Conservation (phyloP, 257 asterid species). For the Ajuga chamaepitys region DNA sequence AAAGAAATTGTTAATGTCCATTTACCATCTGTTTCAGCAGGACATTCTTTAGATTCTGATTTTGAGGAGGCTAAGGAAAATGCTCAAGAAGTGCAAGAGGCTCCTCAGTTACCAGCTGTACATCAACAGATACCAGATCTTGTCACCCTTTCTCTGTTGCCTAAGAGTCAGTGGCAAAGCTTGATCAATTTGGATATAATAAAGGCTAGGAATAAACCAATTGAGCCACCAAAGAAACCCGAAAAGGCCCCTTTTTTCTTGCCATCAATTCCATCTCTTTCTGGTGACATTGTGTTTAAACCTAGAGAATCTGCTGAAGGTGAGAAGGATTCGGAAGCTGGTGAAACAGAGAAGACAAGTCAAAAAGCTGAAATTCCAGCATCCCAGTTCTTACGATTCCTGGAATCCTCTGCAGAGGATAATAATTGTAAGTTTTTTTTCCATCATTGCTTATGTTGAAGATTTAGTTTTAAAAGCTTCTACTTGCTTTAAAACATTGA, state of each 20-base stretch:
- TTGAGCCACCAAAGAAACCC: slow-evolving; percentile 93
- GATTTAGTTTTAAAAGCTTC: not conserved
- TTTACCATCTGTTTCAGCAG: slow-evolving; percentile 56
- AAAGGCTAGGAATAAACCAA: slow-evolving; percentile 85
- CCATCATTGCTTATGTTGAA: not conserved
- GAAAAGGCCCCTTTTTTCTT: slow-evolving; percentile 89
- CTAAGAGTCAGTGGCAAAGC: slow-evolving; percentile 95
- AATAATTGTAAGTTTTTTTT: slow-evolving; percentile 47
- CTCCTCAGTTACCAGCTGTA: slow-evolving; percentile 20
- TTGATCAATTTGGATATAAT: slow-evolving; percentile 84
- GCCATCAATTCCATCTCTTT: slow-evolving; percentile 74
- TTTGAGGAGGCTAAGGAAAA: slow-evolving; percentile 22
- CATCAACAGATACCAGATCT: slow-evolving; percentile 67
- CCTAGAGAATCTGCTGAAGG: slow-evolving; percentile 40
- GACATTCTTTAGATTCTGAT: slow-evolving; percentile 29
- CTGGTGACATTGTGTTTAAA: slow-evolving; percentile 70
- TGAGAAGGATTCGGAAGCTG: slow-evolving; percentile 35
- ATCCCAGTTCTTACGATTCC: slow-evolving; percentile 56
- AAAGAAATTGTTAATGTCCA: slow-evolving; percentile 43
- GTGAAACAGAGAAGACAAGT: slow-evolving; percentile 19
- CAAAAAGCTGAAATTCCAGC: slow-evolving; percentile 29
- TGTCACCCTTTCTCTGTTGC: slow-evolving; percentile 79
- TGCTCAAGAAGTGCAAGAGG: slow-evolving; percentile 25
- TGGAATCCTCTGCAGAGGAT: slow-evolving; percentile 38
- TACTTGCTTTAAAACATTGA: not conserved